Conservation (phyloP, 805 yeast species). For the Sugiyamaella valdiviana region DNA sequence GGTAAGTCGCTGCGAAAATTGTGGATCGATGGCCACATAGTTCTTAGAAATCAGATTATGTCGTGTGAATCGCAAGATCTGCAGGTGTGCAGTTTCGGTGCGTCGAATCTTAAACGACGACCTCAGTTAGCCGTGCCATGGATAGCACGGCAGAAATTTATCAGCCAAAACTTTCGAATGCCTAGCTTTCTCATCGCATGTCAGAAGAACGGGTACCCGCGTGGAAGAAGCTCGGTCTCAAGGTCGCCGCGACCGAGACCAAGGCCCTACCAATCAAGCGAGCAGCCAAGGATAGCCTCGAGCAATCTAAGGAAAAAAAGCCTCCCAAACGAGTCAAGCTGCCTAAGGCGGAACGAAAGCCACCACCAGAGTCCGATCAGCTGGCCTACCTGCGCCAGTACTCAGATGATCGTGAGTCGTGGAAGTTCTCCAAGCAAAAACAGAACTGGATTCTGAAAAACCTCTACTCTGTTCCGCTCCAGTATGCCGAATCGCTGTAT, state of each 20-base stretch:
- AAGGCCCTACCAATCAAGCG: conserved; percentile 15
- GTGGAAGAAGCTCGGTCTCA: conserved; percentile 73
- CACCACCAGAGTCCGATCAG: conserved; percentile 77
- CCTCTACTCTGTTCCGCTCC: conserved; percentile 44
- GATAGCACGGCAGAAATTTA: background rate
- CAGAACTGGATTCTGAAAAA: conserved; percentile 79
- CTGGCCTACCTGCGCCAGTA: conserved; percentile 57
- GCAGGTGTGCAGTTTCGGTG: too few species aligned
- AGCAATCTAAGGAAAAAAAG: conserved; percentile 34
- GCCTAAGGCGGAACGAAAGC: conserved; percentile 58
- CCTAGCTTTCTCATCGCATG: background rate
- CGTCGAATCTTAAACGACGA: too few species aligned
- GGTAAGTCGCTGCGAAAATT: too few species aligned
- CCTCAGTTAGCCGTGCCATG: background rate
- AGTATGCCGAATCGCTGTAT: conserved; percentile 46
- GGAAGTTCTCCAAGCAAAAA: conserved; percentile 85
- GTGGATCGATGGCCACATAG: too few species aligned
- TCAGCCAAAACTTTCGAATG: background rate
- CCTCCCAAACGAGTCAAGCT: conserved; percentile 65
- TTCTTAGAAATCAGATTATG: too few species aligned
- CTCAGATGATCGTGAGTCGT: conserved; percentile 47
- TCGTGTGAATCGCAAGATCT: too few species aligned
- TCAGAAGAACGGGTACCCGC: conserved; percentile 49
- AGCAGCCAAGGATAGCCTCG: conserved; percentile 12
- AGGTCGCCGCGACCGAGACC: conserved; percentile 27